These are phyloP conservation scores for Gynostemma pentaphyllum DNA, from an alignment of 306 rosid species.

Conservation along the genomic window DNA sequence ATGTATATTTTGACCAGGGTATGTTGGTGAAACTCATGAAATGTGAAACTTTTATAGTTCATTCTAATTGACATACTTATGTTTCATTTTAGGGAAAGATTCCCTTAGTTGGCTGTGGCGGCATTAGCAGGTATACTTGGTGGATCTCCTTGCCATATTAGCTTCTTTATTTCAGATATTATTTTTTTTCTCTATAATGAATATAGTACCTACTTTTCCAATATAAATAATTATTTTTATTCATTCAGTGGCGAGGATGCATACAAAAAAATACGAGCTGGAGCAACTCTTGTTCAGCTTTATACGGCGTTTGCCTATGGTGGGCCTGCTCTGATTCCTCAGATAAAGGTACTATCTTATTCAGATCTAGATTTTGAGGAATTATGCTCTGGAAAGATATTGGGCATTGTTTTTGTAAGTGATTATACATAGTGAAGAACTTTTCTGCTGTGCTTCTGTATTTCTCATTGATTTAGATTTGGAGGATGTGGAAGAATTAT, in stretches of 20 bases:
- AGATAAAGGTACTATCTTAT: conserved; percentile 56
- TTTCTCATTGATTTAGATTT: too few relatives aligned
- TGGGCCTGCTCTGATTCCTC: conserved; percentile 95
- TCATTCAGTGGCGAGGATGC: conserved; percentile 84
- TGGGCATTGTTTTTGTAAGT: too few relatives aligned
- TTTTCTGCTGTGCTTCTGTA: too few relatives aligned
- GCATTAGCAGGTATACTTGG: conserved; percentile 60
- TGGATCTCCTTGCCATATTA: neutral
- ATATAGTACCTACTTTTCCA: neutral
- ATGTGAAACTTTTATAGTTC: neutral
- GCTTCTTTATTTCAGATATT: neutral
- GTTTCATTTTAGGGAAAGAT: conserved; percentile 59
- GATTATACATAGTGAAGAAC: too few relatives aligned
- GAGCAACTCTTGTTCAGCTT: conserved; percentile 91
- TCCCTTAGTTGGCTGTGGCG: conserved; percentile 87
- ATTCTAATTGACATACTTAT: neutral
- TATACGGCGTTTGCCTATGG: conserved; percentile 89
- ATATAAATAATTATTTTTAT: neutral
- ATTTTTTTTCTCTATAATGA: neutral
- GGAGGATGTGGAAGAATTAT: too few relatives aligned
- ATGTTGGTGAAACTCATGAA: conserved; percentile 19
- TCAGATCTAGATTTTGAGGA: neutral
- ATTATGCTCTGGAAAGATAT: neutral
- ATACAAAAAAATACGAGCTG: conserved; percentile 75
- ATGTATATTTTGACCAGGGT: conserved; percentile 92